These are phyloP conservation scores for Penicillium nucicola DNA, from an alignment of 495 filamentous ascomycete species.

Conservation along the genomic window DNA sequence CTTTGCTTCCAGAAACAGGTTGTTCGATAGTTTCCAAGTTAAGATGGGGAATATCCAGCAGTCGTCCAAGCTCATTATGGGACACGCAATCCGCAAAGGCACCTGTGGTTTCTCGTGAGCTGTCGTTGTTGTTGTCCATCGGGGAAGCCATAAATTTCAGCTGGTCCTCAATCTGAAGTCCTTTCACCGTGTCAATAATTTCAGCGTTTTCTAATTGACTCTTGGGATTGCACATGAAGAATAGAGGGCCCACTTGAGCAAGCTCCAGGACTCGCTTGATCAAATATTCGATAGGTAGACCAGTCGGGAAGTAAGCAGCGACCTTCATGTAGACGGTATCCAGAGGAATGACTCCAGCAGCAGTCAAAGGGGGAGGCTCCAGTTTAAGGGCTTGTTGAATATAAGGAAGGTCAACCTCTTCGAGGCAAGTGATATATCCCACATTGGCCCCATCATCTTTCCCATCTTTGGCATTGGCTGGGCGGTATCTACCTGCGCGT, in stretches of 20 bases:
- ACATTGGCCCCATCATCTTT: constrained; percentile 35
- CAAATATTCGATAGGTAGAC: constrained; percentile 74
- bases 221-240: constrained; percentile 65
- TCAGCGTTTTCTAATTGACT: constrained; percentile 64
- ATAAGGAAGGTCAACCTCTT: constrained; percentile 61
- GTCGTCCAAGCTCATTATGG: constrained; percentile 55
- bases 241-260: constrained; percentile 55
- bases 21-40: constrained; percentile 67
- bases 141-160: constrained; percentile 74
- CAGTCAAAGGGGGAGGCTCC: constrained; percentile 61
- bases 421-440: constrained; percentile 80
- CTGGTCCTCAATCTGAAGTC: constrained; percentile 66
- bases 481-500: constrained; percentile 84
- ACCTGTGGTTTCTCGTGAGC: constrained; percentile 37
- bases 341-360: constrained; percentile 75
- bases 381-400: constrained; percentile 59
- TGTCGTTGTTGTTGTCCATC: constrained; percentile 23
- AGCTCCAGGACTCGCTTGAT: constrained; percentile 68
- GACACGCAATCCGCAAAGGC: constrained; percentile 68
- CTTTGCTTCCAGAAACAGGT: constrained; percentile 36
- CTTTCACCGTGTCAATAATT: constrained; percentile 60
- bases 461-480: constrained; percentile 50
- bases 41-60: constrained; percentile 61
- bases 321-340: constrained; percentile 64
- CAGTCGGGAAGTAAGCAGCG: constrained; percentile 70